Evolutionary conservation across 2,329 filamentous ascomycete species (phyloP).

Genomic region (Fusarium clavum): DNA sequence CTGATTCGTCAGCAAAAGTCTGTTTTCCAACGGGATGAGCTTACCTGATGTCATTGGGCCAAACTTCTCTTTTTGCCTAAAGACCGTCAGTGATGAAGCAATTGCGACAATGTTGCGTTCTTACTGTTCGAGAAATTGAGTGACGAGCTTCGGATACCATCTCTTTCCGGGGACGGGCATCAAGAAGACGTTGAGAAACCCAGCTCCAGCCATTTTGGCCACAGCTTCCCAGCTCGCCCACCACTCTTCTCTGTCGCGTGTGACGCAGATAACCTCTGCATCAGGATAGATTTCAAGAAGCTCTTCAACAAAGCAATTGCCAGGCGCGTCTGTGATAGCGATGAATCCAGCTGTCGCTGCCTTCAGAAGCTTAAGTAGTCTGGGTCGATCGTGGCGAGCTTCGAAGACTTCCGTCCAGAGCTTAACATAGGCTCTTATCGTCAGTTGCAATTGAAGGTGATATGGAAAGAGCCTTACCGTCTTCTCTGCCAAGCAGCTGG

Average conservation of each 20-base stretch:
- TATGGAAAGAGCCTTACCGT: rapidly evolving
- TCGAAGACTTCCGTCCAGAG: background rate
- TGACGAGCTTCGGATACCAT: background rate
- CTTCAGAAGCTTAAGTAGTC: background rate
- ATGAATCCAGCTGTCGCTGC: background rate
- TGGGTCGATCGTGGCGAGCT: background rate
- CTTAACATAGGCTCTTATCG: background rate
- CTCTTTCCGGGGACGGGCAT: background rate
- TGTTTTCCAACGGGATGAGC: too few relatives aligned
- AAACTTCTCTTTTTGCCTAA: background rate
- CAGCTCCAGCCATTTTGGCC: background rate
- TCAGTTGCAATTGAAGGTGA: background rate
- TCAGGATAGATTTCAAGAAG: background rate
- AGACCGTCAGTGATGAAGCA: background rate
- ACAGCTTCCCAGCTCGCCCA: background rate
- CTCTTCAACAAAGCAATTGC: background rate
- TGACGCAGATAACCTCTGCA: background rate
- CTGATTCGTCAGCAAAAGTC: background rate
- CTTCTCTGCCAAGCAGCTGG: background rate
- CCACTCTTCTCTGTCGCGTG: background rate
- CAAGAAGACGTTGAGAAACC: background rate
- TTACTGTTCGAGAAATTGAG: background rate
- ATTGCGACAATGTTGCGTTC: rapidly evolving
- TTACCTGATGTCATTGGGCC: background rate
- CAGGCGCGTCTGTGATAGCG: background rate